Percentiles rank a stretch among this genome's conserved stretches.
These are phyloP conservation scores for Amoeboaphelidium occidentale DNA, from an alignment of 371 early-diverging fungal genomes.

Conservation along the genomic window DNA sequence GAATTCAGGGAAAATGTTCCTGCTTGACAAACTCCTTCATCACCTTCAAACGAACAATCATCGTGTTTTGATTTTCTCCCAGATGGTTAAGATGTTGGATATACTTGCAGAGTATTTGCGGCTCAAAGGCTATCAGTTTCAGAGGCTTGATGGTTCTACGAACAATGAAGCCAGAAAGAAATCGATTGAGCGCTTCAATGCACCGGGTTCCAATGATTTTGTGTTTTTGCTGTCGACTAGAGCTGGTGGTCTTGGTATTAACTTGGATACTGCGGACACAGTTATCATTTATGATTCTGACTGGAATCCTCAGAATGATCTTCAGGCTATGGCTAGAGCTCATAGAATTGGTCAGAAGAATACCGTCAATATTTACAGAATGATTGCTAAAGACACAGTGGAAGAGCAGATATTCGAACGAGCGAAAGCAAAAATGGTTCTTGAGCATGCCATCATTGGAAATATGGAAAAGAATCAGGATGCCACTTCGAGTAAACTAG, in stretches of 20 bases:
- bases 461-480: constrained; percentile 61
- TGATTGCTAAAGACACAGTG: constrained; percentile 90
- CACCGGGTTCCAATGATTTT: constrained; percentile 85
- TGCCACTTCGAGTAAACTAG: constrained; percentile 5
- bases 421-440: constrained; percentile 93
- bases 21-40: constrained; percentile 16
- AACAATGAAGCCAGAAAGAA: constrained; percentile 73
- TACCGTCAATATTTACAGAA: constrained; percentile 91
- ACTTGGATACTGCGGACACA: constrained; percentile 92
- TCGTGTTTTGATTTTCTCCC: constrained; percentile 18
- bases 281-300: constrained; percentile 99
- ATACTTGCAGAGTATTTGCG: constrained; percentile 75
- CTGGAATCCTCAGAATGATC: constrained; percentile 99
- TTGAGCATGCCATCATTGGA: constrained; percentile 90
- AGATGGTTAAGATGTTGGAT: constrained; percentile 67
- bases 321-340: constrained; percentile 98
- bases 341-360: constrained; percentile 98
- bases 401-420: constrained; percentile 96
- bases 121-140: constrained; percentile 59
- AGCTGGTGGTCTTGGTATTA: constrained; percentile 97
- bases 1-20: constrained; percentile 16
- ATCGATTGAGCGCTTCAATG: constrained; percentile 94
- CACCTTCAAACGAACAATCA: constrained; percentile 11
- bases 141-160: constrained; percentile 91
- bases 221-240: constrained; percentile 92